A percentile compares a stretch with the other conserved stretches of the same genome.
phyloP scores from a whole-genome alignment of 257 asterid genomes.

The Misopates orontium region DNA sequence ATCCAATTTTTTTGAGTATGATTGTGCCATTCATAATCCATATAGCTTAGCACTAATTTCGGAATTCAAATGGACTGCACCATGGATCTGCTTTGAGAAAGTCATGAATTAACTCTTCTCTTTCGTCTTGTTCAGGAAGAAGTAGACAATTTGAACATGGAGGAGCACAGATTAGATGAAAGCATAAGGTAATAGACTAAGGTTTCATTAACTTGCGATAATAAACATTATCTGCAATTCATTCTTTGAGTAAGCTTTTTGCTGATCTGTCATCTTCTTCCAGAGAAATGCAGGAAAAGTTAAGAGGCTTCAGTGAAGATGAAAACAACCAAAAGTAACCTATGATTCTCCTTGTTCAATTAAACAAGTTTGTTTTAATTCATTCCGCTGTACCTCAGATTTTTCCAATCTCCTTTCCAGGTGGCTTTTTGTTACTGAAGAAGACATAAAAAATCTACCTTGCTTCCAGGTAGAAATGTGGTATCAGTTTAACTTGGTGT shows the following conservation, averaged over 20 bases:
- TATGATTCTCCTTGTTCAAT: slow-evolving; percentile 8
- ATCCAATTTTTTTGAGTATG: too few species aligned
- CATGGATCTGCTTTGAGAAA: background rate
- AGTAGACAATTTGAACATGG: slow-evolving; percentile 47
- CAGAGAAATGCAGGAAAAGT: slow-evolving; percentile 70
- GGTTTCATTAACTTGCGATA: slow-evolving; percentile 8
- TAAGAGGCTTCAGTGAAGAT: slow-evolving; percentile 65
- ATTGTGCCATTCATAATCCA: too few species aligned
- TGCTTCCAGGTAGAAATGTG: slow-evolving; percentile 71
- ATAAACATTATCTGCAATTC: background rate
- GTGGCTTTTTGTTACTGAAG: slow-evolving; percentile 90
- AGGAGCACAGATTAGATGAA: slow-evolving; percentile 54
- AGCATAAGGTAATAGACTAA: slow-evolving; percentile 48
- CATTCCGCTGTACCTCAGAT: slow-evolving; percentile 9
- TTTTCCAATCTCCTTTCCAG: slow-evolving; percentile 36
- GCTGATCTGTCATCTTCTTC: slow-evolving; percentile 32
- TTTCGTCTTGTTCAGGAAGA: slow-evolving; percentile 59
- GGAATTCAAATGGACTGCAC: too few species aligned
- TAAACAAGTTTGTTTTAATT: slow-evolving; percentile 14
- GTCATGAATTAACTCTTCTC: slow-evolving; percentile 11
- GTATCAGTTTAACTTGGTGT: slow-evolving; percentile 7
- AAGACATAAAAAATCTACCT: slow-evolving; percentile 78
- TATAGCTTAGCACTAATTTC: too few species aligned
- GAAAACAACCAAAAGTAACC: slow-evolving; percentile 59
- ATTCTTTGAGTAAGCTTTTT: slow-evolving; percentile 11